Evolutionary conservation across 2,329 filamentous ascomycete species (phyloP), one percentile per base, ranked within the genome.

Genomic region (Fonsecaea pugnacius): DNA sequence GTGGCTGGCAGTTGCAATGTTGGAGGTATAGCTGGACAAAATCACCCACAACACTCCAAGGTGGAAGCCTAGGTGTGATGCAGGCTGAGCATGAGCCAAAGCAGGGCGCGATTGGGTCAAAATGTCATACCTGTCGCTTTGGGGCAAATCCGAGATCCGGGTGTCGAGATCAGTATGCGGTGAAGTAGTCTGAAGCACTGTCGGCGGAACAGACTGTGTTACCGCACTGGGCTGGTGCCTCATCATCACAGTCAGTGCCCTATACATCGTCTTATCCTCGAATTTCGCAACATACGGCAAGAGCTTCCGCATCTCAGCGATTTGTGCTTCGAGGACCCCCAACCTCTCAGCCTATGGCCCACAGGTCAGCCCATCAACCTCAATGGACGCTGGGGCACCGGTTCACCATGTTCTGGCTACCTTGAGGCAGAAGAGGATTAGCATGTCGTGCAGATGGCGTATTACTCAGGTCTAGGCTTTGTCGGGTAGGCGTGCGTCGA

Each of bases 1-100:
- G 66, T 27, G 75, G 75, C 30, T 76, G 75, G n/a, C 67, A 73
- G 38, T 76, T 73, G 58, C 74, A 75, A 32, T 72, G 75, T 1
- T 51, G 72, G 10, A 75, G 64, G 56, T 74, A 77, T 2, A 73
- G 67, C 8, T 75, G 61, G 3, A 67, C 60, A 9, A 67, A 66
- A 18, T 62, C 57, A 16, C 36, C 24, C 12, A 66, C 35, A 2
- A 40, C 32, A 27, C 60, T 46, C 58, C 54, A 54, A 2, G 58
- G 35, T 12, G 64, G 67, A 35, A 68, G 32, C 18, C 57, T 65
- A 30, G 16, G 40, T 18, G 63, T 35, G 46, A 27, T 35, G 4
- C 24, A 18, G 32, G 21, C 8, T 18, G 38, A 21, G 21, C 9
- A 30, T 16, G 24, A 32, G 16, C 40, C 3, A 14, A 16, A 33